Evolutionary conservation across 108 stramenopile genomes (phyloP), one percentile per base, ranked within the genome.

Genomic region (Fragilariopsis cylindrus): DNA sequence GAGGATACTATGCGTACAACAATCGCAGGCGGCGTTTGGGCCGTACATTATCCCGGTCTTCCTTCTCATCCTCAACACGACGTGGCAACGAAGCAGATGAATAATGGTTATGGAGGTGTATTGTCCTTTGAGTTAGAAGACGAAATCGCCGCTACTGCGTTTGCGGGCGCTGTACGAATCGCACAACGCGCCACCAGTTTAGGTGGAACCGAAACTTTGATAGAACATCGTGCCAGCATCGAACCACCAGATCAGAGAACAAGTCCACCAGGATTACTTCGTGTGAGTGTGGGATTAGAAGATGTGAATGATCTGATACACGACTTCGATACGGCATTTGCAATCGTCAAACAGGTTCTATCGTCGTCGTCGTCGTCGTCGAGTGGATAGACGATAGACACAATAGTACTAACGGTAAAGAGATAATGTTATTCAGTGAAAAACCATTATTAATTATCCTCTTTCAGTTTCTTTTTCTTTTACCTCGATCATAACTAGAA

Each of bases 181-280:
- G 84, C 96, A 19, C 74, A 71, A 12, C 83, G 96, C 45, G 98
- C 97, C 21, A 97, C 97, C 18, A 94, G 92, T 76, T 78, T 99
- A 39, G 98, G 98, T n/a, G 98, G 96, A 43, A 96, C 97, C 7
- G 98, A 99, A 82, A 93, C 96, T 3, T 76, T 99, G 40, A 89
- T 97, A 48, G 97, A 98, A 77, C 94, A 96, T 70, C 79, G 97
- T 44, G 92, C 94, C 2, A 89, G 93, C 53, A 98, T 99, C 48
- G 98, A 96, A 75, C 93, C 94, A 43, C 84, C 87, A 8, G 89
- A 75, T 21, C 63, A 87, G 18, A 64, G 78, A 39, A 80, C 74
- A 5, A 92, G 95, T 78, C 94, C 94, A 40, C 88, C 85, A 12
- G 91, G 91, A 43, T 77, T 99, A 71, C 82, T 99, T 16, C 81